Evolutionary conservation across 192 early-diverging fungal species (phyloP), one percentile per base, ranked within the genome.

Genomic region (Entomortierella lignicola): DNA sequence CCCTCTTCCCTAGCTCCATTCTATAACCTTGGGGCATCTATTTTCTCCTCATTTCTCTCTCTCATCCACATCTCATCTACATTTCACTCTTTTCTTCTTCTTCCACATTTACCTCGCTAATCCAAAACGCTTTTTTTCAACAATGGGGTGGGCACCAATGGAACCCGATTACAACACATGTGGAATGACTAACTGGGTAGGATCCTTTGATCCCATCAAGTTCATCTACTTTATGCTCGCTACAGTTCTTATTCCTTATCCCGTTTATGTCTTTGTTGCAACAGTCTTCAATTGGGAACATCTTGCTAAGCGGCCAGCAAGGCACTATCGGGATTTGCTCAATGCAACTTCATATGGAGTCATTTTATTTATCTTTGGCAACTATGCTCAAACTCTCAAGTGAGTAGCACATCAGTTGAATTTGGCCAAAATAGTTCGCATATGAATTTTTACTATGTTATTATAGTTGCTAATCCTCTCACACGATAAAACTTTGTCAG

Each of bases 301-400:
- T 18, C 86, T 89, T 55, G 74, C 77, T 18, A 92, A 94, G 65
- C 87, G 87, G 39, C 75, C 85, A 4, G 85, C 85, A 25, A 85
- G 91, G 34, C 90, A 92, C 60, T 92, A 87, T 67, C 89, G 89
- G 62, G 91, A 94, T 69, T 23, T 89, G 2, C 77, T 91, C 13
- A 67, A 82, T 20, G 86, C 85, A 0, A 72, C 91, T 13, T 74
- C 87, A 2, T 94, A 92, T 77, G 77, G 87, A 11, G 83, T 87
- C 39, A 80, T 94, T 23, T 72, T 94, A 6, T 94, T 94, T 71
- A 88, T 91, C 34, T 86, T 94, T 83, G 92, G 92, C 47, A 91
- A 90, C 77, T 94, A 94, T 70, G 80, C 91, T 20, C 81, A 84
- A 48, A 89, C 90, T 20, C 85, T 92, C 48, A 81, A 82, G 80